Conservation (phyloP, 345 rosid genomes). For the Odontarrhena argentea region DNA sequence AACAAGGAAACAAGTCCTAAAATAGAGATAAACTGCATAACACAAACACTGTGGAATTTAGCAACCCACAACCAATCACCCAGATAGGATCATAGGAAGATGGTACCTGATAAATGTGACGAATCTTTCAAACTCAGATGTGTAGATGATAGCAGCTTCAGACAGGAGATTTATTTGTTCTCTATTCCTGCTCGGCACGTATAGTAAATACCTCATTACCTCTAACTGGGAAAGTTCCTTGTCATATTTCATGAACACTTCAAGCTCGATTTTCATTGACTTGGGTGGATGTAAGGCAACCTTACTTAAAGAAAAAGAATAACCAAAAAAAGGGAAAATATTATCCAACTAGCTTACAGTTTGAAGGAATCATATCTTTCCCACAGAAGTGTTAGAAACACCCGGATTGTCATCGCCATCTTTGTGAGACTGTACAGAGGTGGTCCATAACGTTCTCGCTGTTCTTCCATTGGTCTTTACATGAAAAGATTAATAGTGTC, state of each 20-base stretch:
- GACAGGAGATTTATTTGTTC: slow-evolving; percentile 60
- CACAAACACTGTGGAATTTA: neutral
- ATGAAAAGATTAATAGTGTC: slow-evolving; percentile 31
- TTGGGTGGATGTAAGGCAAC: slow-evolving; percentile 21
- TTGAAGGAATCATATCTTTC: slow-evolving; percentile 60
- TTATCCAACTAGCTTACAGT: slow-evolving; percentile 55
- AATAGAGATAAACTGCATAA: neutral
- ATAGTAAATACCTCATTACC: slow-evolving; percentile 32
- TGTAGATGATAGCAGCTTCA: slow-evolving; percentile 73
- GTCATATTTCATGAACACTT: slow-evolving; percentile 6
- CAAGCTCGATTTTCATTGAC: slow-evolving; percentile 24
- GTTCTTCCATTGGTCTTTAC: slow-evolving; percentile 98
- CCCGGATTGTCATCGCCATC: slow-evolving; percentile 62
- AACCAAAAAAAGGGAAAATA: slow-evolving; percentile 7
- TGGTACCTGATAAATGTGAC: slow-evolving; percentile 73
- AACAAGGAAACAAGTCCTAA: slow-evolving; percentile 11
- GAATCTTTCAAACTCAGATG: slow-evolving; percentile 78
- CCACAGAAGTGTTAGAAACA: slow-evolving; percentile 69
- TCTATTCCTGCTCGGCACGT: slow-evolving; percentile 52
- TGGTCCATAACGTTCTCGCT: slow-evolving; percentile 93
- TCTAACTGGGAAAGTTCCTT: slow-evolving; percentile 18
- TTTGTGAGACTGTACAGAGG: slow-evolving; percentile 81
- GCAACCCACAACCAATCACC: slow-evolving; percentile 10
- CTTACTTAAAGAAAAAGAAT: neutral
- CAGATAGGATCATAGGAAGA: slow-evolving; percentile 31